Evolutionary conservation across 768 basidiomycete genomes (phyloP).

Genomic region (Gyrodon lividus): DNA sequence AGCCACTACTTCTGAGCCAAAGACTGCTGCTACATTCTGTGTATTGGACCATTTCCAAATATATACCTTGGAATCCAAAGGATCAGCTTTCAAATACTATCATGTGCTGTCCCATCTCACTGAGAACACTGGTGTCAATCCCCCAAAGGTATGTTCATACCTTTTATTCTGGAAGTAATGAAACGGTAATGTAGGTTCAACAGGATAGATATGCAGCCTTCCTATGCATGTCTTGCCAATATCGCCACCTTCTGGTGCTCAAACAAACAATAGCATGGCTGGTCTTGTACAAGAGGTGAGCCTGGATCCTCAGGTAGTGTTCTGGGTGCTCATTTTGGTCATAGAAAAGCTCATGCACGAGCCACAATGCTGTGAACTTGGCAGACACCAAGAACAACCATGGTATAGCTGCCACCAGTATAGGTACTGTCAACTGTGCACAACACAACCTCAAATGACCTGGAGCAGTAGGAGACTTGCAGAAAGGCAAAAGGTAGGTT

Average conservation of each 20-base stretch:
- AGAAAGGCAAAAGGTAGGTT: conserved; percentile 15
- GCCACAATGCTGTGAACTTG: conserved; percentile 5
- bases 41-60: conserved; percentile 27
- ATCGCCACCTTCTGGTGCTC: neutral
- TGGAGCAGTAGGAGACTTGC: conserved; percentile 11
- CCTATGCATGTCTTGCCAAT: neutral
- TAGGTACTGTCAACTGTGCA: conserved; percentile 29
- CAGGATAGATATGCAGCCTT: neutral
- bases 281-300: too few species aligned
- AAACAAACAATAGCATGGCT: too few species aligned
- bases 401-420: conserved; percentile 26
- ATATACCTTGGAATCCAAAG: conserved; percentile 29
- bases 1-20: conserved; percentile 16
- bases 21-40: conserved; percentile 27
- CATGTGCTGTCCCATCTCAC: conserved; percentile 21
- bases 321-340: too few species aligned
- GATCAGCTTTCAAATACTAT: conserved; percentile 26
- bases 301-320: too few species aligned
- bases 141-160: conserved; percentile 1
- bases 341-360: conserved; percentile 1
- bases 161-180: neutral
- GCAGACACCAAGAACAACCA: conserved; percentile 1
- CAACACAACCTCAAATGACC: conserved; percentile 15
- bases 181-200: neutral
- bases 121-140: conserved; percentile 22